A percentile compares a stretch with the other conserved stretches of the same genome.
phyloP scores from a whole-genome alignment of 1,139 yeast genomes.

The Spathaspora sp. region DNA sequence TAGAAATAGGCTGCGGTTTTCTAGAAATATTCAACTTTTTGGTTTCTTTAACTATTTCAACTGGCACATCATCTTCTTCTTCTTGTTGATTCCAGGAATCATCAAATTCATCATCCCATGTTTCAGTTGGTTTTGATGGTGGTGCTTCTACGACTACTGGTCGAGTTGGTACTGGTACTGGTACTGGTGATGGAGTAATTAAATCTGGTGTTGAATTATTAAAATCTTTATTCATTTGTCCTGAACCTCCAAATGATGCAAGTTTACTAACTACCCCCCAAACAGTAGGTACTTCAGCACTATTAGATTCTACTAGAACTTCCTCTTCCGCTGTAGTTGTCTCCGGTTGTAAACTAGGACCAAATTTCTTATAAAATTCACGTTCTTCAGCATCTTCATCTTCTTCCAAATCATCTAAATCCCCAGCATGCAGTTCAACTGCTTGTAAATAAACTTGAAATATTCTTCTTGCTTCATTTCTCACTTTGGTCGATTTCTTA shows the following conservation, averaged over 20 bases:
- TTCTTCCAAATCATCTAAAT: constrained; percentile 49
- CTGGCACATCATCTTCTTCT: constrained; percentile 8
- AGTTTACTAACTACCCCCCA: constrained; percentile 43
- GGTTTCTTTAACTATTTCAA: constrained; percentile 11
- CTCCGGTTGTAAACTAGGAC: constrained; percentile 16
- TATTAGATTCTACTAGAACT: constrained; percentile 4
- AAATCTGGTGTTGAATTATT: constrained; percentile 45
- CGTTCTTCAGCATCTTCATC: constrained; percentile 35
- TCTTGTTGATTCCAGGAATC: constrained; percentile 14
- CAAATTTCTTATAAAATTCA: constrained; percentile 34
- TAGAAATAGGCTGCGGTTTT: background rate
- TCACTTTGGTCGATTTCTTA: constrained; percentile 58
- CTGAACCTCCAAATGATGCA: constrained; percentile 31
- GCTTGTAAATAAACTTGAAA: constrained; percentile 64
- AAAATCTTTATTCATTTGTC: constrained; percentile 37
- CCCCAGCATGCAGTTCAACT: constrained; percentile 61
- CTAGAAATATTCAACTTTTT: constrained; percentile 10
- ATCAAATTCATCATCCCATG: constrained; percentile 16
- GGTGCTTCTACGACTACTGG: constrained; percentile 14
- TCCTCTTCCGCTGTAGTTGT: background rate
- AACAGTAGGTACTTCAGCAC: constrained; percentile 22
- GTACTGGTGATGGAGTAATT: constrained; percentile 18
- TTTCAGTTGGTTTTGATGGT: constrained; percentile 17
- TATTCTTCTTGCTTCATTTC: constrained; percentile 68
- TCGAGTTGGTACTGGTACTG: constrained; percentile 12